Evolutionary conservation across 2,329 filamentous ascomycete genomes (phyloP), one percentile per base, ranked within the genome.

Genomic region (Coniochaeta prunicola): DNA sequence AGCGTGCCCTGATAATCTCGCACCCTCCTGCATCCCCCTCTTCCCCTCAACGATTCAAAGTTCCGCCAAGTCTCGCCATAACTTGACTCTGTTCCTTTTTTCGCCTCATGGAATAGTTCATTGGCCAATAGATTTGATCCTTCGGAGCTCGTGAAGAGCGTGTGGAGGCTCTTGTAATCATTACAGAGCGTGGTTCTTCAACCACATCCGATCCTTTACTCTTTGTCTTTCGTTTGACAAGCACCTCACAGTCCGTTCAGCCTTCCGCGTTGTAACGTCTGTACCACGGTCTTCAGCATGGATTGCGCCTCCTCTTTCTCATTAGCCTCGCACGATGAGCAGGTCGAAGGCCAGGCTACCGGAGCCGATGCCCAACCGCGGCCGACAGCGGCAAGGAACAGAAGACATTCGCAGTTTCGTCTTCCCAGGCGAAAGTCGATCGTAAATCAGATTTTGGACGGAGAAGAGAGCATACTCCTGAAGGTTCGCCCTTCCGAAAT

Each of bases 401-500:
- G 83, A 40, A 77, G 81, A 7, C 83, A 82, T 65, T 87, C 84
- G 2, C 82, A 80, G 58, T 83, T 83, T 21, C 17, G 4, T 60
- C 73, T 81, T 58, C 81, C 80, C 1, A 73, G 83, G 64, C 76
- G 83, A 64, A 83, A 80, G 64, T 86, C 83, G 12, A 74, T 85
- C n/a, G 79, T 85, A 38, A 78, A 80, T 65, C 77, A 81, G 58
- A 79, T 84, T 62, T 82, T 86, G 75, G 85, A 88, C 45, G 79
- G 81, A 38, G 85, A 88, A 63, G 85, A 88, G 65, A 76, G 79
- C 24, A 70, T 88, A 33, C 68, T 87, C 58, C 75, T 87, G 57
- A 86, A 82, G 76, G 78, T 82, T 65, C 30, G 64, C 40, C 13
- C 34, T 21, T 13, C 50, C 33, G 1, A 33, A 19, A n/a, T 7